phyloP scores from a whole-genome alignment of 805 yeast species.

The Zygoascus ofunaensis region DNA sequence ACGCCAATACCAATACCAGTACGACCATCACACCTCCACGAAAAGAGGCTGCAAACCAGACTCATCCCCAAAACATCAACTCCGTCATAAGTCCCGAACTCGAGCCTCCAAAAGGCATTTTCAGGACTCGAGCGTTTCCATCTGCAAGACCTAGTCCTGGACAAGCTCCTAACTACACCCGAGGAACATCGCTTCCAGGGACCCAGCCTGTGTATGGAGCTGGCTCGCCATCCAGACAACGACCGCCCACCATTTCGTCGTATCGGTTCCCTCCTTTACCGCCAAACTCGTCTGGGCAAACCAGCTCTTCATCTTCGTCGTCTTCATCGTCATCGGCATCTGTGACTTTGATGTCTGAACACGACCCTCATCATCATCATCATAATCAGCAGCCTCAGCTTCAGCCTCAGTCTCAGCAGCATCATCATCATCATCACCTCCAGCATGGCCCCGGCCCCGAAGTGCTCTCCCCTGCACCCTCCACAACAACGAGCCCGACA shows the following conservation, averaged over 20 bases:
- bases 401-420: no score
- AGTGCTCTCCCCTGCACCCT: not conserved
- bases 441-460: not conserved
- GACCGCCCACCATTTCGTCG: not conserved
- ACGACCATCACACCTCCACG: not conserved
- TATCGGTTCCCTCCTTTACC: conserved; percentile 2
- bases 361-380: no score
- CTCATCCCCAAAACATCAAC: not conserved
- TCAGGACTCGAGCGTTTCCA: not conserved
- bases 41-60: not conserved
- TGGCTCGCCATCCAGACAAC: not conserved
- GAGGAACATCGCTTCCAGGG: not conserved
- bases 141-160: not conserved
- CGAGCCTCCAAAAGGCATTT: conserved; percentile 2
- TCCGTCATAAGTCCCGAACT: not conserved
- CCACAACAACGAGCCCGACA: not conserved
- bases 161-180: no score
- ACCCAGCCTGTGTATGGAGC: not conserved
- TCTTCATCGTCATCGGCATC: not conserved
- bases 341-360: not conserved
- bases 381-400: no score
- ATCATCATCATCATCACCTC: no score
- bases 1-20: no score
- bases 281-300: not conserved
- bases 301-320: not conserved